Evolutionary conservation across 2,329 filamentous ascomycete species (phyloP).

Genomic region (Arthrobotrys musiformis): DNA sequence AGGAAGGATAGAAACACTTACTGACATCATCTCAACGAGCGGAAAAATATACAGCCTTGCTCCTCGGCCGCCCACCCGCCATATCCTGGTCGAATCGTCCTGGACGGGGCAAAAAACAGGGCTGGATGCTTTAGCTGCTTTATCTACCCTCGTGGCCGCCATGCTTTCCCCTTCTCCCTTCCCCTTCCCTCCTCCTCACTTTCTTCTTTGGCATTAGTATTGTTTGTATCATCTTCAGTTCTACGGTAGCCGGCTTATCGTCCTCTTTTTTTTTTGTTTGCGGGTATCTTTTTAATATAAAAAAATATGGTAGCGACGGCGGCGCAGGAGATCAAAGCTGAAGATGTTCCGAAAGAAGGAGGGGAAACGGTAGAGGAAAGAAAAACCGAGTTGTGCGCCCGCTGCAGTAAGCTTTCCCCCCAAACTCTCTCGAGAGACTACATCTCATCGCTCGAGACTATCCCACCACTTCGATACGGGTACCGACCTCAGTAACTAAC

Average conservation of each 20-base stretch:
- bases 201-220: background rate
- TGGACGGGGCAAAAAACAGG: background rate
- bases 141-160: background rate
- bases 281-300: background rate
- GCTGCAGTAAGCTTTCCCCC: constrained; percentile 23
- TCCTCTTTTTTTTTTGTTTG: background rate
- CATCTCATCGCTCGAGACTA: no score
- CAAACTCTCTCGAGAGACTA: constrained; percentile 4
- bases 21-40: background rate
- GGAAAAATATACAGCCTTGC: background rate
- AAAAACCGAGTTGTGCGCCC: constrained; percentile 4
- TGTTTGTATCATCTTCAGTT: background rate
- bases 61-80: background rate
- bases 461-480: background rate
- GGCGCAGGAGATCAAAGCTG: constrained; percentile 9
- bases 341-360: background rate
- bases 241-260: constrained; percentile 35
- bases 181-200: background rate
- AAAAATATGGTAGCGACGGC: constrained; percentile 21
- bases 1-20: background rate
- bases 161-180: background rate
- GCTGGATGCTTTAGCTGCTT: background rate
- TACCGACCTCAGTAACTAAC: background rate
- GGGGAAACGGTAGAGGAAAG: background rate
- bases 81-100: background rate